Base-by-base conservation (phyloP, 2,329 filamentous ascomycete genomes). In the Bretziella fagacearum region DNA sequence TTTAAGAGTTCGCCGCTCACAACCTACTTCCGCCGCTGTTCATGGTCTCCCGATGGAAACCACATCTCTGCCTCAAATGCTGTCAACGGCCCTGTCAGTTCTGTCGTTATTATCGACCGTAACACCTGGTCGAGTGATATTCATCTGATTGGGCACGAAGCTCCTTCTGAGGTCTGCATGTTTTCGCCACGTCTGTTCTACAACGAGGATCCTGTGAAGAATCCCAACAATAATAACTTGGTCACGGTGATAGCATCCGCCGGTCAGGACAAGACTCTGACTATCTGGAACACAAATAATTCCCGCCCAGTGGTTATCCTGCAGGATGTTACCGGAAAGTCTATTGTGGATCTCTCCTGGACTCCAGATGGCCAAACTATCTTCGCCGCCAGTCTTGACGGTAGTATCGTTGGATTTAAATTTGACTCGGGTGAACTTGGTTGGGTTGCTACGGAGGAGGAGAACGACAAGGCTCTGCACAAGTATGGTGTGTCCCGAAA, bases 21-120 rank as follows among this genome's bases (percentile, higher is more conserved):
- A 0, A 96, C 91, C 1, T 98, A 98, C 62, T 98, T 98, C 60
- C 77, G 91, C 51, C 72, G 91, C 53, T 96, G 87, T 60, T 96
- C 89, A 1, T 98, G 91, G 91, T 95, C 86, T 2, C 93, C 91
- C 0, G 91, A 98, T 60, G 91, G 91, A 6, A 87, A 89, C 56
- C 89, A 96, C 56, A 96, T 98, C 52, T 91, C 91, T 3, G 91
- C 91, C 3, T 85, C 91, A 5, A 98, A 98, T 60, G 87, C 91
- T 0, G 87, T 94, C 17, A 98, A 98, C 58, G 91, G 91, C 0
- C 93, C 91, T 1, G 91, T 98, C 20, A 95, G 85, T 64, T 94
- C 89, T 0, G 89, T 96, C 26, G 89, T 91, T 3, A 96, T 98
- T 50, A 85, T 98, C 48, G 86, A 91, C 58, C 81, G 91, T 55